A percentile compares a stretch with the other conserved stretches of the same genome.
Conservation (phyloP, 768 basidiomycete species). For the Infundibulicybe gibba region DNA sequence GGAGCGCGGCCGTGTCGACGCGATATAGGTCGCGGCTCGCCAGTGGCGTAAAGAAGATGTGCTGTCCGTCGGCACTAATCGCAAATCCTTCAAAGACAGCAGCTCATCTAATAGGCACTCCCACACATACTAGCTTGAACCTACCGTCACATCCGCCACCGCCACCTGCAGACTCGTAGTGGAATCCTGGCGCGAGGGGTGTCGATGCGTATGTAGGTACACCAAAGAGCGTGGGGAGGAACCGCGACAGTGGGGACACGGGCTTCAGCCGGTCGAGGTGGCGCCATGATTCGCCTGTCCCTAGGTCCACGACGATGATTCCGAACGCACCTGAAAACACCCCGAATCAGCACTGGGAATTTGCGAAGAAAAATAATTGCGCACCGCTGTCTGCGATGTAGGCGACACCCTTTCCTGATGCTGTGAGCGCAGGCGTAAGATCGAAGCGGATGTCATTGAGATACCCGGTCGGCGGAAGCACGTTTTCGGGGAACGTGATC, state of each 20-base stretch:
- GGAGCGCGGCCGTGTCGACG: conserved; percentile 8
- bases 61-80: conserved; percentile 10
- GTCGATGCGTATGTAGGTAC: too few species aligned
- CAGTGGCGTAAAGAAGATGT: conserved; percentile 10
- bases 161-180: too few species aligned
- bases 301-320: conserved; percentile 13
- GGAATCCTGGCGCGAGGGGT: too few species aligned
- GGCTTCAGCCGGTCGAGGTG: conserved; percentile 7
- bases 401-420: conserved; percentile 10
- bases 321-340: conserved; percentile 7
- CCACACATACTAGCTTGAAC: too few species aligned
- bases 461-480: conserved; percentile 12
- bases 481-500: conserved; percentile 9
- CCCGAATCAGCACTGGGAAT: neutral
- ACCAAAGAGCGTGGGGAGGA: conserved; percentile 11
- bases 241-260: conserved; percentile 5
- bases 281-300: conserved; percentile 13
- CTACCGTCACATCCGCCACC: too few species aligned
- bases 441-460: conserved; percentile 13
- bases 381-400: conserved; percentile 13
- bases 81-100: conserved; percentile 2
- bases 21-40: conserved; percentile 9
- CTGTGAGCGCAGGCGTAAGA: conserved; percentile 8
- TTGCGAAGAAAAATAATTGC: neutral
- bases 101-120: too few species aligned